Base-by-base conservation (phyloP, 1,284 basidiomycete species). In the Athelia psychrophila region DNA sequence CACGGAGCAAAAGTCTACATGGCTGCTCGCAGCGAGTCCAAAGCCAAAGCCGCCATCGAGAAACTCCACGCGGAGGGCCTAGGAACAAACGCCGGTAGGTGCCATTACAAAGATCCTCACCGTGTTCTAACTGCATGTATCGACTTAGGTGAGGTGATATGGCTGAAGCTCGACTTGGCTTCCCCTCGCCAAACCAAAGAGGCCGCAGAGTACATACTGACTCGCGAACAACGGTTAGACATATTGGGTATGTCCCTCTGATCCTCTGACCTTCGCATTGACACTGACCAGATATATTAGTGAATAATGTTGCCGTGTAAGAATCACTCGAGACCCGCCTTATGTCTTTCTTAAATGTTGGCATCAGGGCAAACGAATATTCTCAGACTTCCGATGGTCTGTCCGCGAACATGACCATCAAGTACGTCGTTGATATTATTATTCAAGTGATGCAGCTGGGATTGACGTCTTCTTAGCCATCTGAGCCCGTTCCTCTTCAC, bases 231-330 rank as follows among this genome's bases (percentile, higher is more conserved):
- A n/a, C 68, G 77, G 33, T 60, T 83, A 36, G 81, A 84, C 54
- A 63, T 82, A n/a, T 63, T 83, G n/a, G 61, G 82, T 82, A 52
- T 38, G 72, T 66, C 27, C 38, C 16, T 6, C n/a, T 35, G n/a
- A 35, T 27, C 49, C 6, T 35, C 20, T 20, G 19, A 18, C 22
- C 40, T 24, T 25, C 47, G 9, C 27, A 9, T 40, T 27, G n/a
- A 16, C 32, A 22, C 48, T 45, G 19, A 27, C 33, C 19, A 3
- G 27, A 5, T 22, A 19, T 24, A 27, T 12, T 45, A 81, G 79
- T 83, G 40, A 78, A 81, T 56, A 81, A 83, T 54, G 80, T 79
- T 54, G 78, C 71, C 0, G 50, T 72, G 78, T 80, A 55, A 50
- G 74, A 54, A 48, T 50, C 24, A 12, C 44, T 13, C 51, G 67